These are phyloP conservation scores for Nicotiana noctiflora DNA, from an alignment of 257 asterid genomes.

Conservation along the genomic window DNA sequence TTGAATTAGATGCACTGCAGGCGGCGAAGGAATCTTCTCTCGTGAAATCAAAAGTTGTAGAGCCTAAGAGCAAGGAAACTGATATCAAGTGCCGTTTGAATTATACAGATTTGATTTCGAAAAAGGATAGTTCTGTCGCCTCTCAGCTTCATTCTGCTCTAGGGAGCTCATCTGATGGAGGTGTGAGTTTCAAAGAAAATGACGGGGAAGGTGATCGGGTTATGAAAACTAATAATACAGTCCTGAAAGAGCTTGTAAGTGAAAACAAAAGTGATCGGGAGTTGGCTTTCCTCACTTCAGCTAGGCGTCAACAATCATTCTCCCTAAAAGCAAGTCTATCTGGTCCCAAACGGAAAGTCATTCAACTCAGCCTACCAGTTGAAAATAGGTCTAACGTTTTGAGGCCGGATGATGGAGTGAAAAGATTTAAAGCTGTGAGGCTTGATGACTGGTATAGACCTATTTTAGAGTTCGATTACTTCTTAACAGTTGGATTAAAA, in stretches of 20 bases:
- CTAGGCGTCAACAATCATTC: conserved; percentile 39
- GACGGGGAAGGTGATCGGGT: conserved; percentile 30
- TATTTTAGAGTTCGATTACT: conserved; percentile 74
- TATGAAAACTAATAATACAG: conserved; percentile 25
- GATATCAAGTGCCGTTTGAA: conserved; percentile 15
- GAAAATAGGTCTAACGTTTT: conserved; percentile 43
- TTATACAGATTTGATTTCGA: conserved; percentile 25
- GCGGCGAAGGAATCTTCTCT: conserved; percentile 12
- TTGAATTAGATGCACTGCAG: conserved; percentile 2
- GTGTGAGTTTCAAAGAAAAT: conserved; percentile 22
- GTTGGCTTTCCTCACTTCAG: conserved; percentile 67
- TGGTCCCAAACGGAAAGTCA: conserved; percentile 77
- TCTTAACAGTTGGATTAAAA: conserved; percentile 69
- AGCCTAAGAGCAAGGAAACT: conserved; percentile 23
- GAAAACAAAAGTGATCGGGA: conserved; percentile 60
- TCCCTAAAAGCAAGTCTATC: conserved; percentile 36
- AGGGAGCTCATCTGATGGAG: conserved; percentile 27
- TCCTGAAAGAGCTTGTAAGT: conserved; percentile 30
- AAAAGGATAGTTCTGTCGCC: conserved; percentile 24
- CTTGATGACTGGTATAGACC: conserved; percentile 91
- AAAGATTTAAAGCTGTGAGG: conserved; percentile 75
- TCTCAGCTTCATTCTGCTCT: conserved; percentile 28
- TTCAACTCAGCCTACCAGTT: conserved; percentile 63
- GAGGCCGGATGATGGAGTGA: conserved; percentile 45
- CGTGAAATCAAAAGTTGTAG: conserved; percentile 29